Percentiles rank a stretch among this genome's conserved stretches.
Evolutionary conservation across 148 eudicot genomes (phyloP).

Genomic region (Camellia lanceoleosa): DNA sequence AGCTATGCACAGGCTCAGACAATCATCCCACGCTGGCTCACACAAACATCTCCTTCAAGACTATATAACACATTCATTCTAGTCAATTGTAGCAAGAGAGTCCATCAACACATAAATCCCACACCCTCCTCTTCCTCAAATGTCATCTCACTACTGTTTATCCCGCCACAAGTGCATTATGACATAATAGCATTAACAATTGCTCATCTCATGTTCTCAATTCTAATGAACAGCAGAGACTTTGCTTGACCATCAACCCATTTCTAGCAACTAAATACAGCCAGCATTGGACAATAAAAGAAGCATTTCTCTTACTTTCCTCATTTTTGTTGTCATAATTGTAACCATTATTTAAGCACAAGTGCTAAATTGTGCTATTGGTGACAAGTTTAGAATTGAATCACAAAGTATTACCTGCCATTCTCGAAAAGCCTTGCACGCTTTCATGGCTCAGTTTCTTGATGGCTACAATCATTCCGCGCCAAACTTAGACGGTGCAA

Average conservation of each 20-base stretch:
- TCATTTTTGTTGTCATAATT: background rate
- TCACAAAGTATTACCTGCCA: conserved; percentile 45
- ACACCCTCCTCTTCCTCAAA: too few species aligned
- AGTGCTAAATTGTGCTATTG: background rate
- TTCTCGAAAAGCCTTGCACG: conserved; percentile 51
- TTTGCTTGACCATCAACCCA: background rate
- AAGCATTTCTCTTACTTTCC: background rate
- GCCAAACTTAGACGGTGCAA: conserved; percentile 21
- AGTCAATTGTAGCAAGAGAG: too few species aligned
- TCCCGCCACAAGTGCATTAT: background rate
- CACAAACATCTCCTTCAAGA: too few species aligned
- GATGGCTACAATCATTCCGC: conserved; percentile 45
- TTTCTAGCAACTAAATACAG: background rate
- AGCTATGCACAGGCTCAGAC: too few species aligned
- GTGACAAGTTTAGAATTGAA: background rate
- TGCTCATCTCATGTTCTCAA: background rate
- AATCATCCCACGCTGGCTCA: too few species aligned
- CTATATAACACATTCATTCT: too few species aligned
- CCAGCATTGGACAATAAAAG: background rate
- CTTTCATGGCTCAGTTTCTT: conserved; percentile 60
- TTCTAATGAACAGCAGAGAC: background rate
- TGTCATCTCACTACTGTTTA: background rate
- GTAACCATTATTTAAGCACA: background rate
- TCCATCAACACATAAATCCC: too few species aligned
- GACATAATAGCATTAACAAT: background rate